Base-by-base conservation (phyloP, 2,329 filamentous ascomycete genomes). In the Aspergillus glaucus region DNA sequence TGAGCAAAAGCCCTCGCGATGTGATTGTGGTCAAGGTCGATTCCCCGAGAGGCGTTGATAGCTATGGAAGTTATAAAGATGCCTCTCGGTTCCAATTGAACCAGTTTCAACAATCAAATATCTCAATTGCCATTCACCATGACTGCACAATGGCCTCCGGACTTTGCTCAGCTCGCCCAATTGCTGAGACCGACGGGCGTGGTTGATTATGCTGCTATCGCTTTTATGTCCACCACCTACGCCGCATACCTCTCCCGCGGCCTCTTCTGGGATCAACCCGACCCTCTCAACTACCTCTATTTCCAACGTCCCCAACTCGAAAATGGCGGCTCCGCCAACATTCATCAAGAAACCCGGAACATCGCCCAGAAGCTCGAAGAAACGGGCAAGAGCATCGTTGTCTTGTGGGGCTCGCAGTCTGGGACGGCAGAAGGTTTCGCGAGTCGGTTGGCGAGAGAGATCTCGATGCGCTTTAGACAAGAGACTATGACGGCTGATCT, bases 361-460 rank as follows among this genome's bases (percentile, higher is more conserved):
- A 72, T 79, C 50, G 70, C 71, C 0, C 63, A 72, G 48, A 70
- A 69, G 41, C 56, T 76, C 9, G 62, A 66, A 26, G 68, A 75
- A 49, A 62, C 66, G 1, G 60, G 60, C 14, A 60, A 63, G 75
- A 93, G 95, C 73, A 91, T 88, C 63, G 83, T 95, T 55, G 82
- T 95, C 61, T 93, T 96, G 76, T 96, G 94, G 69, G 91, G 91
- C 56, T 95, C 91, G 21, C 91, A 96, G 74, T 95, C 91, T 14
- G 91, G 91, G 56, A 96, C 90, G 21, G 91, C 91, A 40, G 91
- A 96, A 73, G 89, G 95, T 66, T 95, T 95, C 65, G 91, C 91
- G 55, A 89, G 88, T 14, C 82, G 90, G 57, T 76, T 96, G 55
- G 88, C 89, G 55, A 93, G 95, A 75, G 91, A 96, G 68, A 89